Base-by-base conservation (phyloP, 257 asterid genomes). In the Solanum piurae region DNA sequence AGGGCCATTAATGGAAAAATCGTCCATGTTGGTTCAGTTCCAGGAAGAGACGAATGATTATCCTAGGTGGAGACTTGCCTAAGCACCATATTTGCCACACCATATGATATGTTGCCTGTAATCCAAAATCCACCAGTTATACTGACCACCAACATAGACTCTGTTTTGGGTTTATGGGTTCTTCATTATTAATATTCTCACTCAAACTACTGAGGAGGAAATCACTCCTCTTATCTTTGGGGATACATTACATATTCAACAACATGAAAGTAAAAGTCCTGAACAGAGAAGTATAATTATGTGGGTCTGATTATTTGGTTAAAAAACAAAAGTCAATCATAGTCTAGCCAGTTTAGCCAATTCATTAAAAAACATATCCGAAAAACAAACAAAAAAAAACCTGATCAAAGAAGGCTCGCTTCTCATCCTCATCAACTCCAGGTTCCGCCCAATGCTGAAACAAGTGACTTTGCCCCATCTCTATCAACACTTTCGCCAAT, bases 11-110 rank as follows among this genome's bases (percentile, higher is more conserved):
- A 95, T 62, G 90, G 94, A 33, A 95, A 95, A 91, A 95, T 98
- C 20, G 96, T 93, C 86, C 98, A 92, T 90, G 95, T 93, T 74
- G 95, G 97, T 36, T 92, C 62, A 94, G 96, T 40, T 92, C 83
- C 12, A 90, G 95, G 90, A 97, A 97, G 91, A 95, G 95, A 2
- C 98, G 95, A 85, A 92, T 95, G 94, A 92, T 97, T 82, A 91
- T 95, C 86, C 98, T 95, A 20, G 99, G 98, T 40, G 98, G 98
- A 79, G 99, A 98, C 82, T 92, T 97, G 80, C 99, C 99, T 34
- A 95, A 97, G 92, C 99, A 97, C 89, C 99, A 95, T 83, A 95
- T 97, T 87, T 95, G 96, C 92, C 93, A 97, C 89, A 98, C 98
- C 9, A 97, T 90, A 93, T 95, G 99, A 40, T 31, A n/a, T n/a